A percentile compares a stretch with the other conserved stretches of the same genome.
These are phyloP conservation scores for Arthrobotrys sphaeroides DNA, from an alignment of 2,329 filamentous ascomycete species.

Conservation along the genomic window DNA sequence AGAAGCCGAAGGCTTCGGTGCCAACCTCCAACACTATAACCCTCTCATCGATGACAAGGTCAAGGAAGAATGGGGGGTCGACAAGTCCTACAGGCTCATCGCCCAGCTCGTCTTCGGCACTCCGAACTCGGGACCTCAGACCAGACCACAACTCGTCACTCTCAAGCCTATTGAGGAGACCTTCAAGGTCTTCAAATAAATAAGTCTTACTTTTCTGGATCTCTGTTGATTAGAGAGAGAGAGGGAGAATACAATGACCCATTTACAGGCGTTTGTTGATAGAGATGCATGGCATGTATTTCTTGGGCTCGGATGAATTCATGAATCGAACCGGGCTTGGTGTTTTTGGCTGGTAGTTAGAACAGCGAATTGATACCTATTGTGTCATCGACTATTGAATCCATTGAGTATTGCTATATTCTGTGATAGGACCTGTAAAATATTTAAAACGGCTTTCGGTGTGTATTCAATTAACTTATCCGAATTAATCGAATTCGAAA, in stretches of 20 bases:
- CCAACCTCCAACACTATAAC: conserved; percentile 94
- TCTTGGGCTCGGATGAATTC: too few relatives aligned
- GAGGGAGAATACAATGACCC: conserved; percentile 2
- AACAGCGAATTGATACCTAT: not conserved
- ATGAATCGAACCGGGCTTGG: not conserved
- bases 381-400: too few relatives aligned
- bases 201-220: not conserved
- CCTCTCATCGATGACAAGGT: conserved; percentile 81
- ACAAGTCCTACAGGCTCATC: conserved; percentile 77
- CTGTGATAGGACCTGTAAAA: too few relatives aligned
- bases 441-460: too few relatives aligned
- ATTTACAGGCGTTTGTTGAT: not conserved
- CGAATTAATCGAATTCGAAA: too few relatives aligned
- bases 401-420: too few relatives aligned
- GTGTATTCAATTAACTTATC: too few relatives aligned
- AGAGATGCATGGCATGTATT: not conserved
- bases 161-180: conserved; percentile 70
- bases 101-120: conserved; percentile 87
- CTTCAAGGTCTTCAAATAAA: conserved; percentile 49
- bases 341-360: not conserved
- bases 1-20: conserved; percentile 82
- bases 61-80: conserved; percentile 74
- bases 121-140: conserved; percentile 65
- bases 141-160: conserved; percentile 65
- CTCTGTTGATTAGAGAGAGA: not conserved